phyloP scores from a whole-genome alignment of 306 rosid species.

The Cicer pinnatifidum region DNA sequence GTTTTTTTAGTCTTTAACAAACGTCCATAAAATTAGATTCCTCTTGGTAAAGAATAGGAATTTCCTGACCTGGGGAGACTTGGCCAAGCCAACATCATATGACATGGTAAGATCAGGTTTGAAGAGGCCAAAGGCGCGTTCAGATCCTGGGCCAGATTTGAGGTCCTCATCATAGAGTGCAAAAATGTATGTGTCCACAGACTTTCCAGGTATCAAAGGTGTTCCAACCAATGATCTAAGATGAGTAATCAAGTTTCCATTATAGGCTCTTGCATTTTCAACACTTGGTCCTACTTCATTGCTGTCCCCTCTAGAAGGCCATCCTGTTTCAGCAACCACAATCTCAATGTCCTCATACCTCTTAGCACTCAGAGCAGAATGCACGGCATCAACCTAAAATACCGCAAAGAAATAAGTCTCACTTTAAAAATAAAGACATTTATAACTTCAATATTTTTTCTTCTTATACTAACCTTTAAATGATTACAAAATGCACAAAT shows the following conservation, averaged over 20 bases:
- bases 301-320: constrained; percentile 83
- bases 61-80: constrained; percentile 65
- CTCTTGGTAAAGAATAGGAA: neutral
- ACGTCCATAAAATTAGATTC: too few species aligned
- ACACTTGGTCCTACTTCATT: constrained; percentile 70
- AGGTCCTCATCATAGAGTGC: constrained; percentile 82
- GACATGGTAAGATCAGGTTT: constrained; percentile 65
- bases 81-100: constrained; percentile 80
- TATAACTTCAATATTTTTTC: too few species aligned
- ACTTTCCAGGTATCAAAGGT: constrained; percentile 87
- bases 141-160: constrained; percentile 76
- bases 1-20: too few species aligned
- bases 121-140: constrained; percentile 78
- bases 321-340: constrained; percentile 91
- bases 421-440: too few species aligned
- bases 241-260: constrained; percentile 81
- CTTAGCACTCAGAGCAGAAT: constrained; percentile 69
- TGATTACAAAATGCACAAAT: too few species aligned
- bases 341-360: constrained; percentile 72
- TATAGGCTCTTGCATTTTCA: constrained; percentile 89
- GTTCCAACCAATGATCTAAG: constrained; percentile 90
- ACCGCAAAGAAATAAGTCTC: too few species aligned
- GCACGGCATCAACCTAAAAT: constrained; percentile 74
- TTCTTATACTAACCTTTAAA: too few species aligned
- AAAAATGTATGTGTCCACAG: constrained; percentile 78